Evolutionary conservation across 352 stramenopile species (phyloP).

Genomic region (Pythium dissotocum): DNA sequence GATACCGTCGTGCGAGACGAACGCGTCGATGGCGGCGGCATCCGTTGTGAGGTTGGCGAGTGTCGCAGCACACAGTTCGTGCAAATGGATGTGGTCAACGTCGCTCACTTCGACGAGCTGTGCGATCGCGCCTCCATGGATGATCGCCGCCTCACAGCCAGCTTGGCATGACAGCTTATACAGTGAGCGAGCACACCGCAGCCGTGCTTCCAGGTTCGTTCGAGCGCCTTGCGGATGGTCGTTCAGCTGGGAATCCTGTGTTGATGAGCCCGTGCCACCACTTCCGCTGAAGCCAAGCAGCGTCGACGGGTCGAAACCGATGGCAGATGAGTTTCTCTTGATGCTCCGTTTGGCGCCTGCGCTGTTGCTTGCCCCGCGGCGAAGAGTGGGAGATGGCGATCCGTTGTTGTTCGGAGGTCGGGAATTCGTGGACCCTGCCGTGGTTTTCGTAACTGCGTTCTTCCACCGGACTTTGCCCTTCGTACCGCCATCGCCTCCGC

Average conservation of each 20-base stretch:
- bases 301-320: neutral
- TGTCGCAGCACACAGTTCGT: conserved; percentile 63
- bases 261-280: neutral
- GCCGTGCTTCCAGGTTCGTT: conserved; percentile 53
- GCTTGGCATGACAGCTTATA: conserved; percentile 80
- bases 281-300: neutral
- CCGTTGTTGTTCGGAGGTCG: neutral
- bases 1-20: conserved; percentile 53
- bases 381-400: conserved; percentile 1
- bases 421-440: neutral
- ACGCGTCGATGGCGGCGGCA: conserved; percentile 38
- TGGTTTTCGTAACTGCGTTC: conserved; percentile 12
- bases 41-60: conserved; percentile 68
- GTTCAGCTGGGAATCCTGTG: neutral
- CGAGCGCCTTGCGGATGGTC: neutral
- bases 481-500: neutral
- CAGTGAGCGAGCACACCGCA: conserved; percentile 70
- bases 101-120: conserved; percentile 78
- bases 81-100: conserved; percentile 50
- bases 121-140: conserved; percentile 56
- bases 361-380: conserved; percentile 13
- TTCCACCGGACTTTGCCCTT: conserved; percentile 22
- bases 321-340: conserved; percentile 8
- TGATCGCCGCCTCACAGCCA: conserved; percentile 57
- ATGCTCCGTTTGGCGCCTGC: conserved; percentile 1